Percentiles rank a stretch among this genome's conserved stretches.
Evolutionary conservation across 768 basidiomycete genomes (phyloP).

Genomic region (Suillus tomentosus): DNA sequence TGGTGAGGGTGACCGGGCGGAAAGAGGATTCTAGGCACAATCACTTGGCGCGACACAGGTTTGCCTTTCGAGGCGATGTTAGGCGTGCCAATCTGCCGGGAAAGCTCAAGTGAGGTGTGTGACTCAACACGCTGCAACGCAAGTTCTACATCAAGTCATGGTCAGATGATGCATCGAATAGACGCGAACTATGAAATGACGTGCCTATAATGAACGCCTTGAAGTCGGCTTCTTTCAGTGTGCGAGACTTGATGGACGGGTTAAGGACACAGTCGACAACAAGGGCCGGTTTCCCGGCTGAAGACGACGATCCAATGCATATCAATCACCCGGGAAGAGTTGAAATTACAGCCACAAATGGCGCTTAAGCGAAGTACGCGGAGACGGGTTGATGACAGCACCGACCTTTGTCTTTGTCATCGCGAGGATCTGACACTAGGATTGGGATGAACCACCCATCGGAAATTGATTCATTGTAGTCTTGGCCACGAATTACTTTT

Average conservation of each 20-base stretch:
- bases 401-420: conserved; percentile 72
- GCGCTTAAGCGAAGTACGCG: conserved; percentile 4
- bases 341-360: conserved; percentile 18
- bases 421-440: conserved; percentile 62
- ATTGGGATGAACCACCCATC: conserved; percentile 69
- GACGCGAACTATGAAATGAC: conserved; percentile 18
- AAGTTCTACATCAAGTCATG: conserved; percentile 48
- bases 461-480: conserved; percentile 39
- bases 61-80: conserved; percentile 81
- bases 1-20: conserved; percentile 26
- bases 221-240: conserved; percentile 62
- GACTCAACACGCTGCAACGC: conserved; percentile 68
- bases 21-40: conserved; percentile 51
- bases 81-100: conserved; percentile 69
- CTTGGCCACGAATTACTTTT: conserved; percentile 56
- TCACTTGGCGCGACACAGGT: conserved; percentile 55
- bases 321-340: conserved; percentile 8
- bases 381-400: conserved; percentile 15
- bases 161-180: conserved; percentile 18
- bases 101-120: conserved; percentile 59
- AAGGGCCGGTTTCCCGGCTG: conserved; percentile 68
- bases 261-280: conserved; percentile 79
- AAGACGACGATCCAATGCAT: conserved; percentile 3
- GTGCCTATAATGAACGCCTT: conserved; percentile 70
- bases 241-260: conserved; percentile 56